Base-by-base conservation (phyloP, 1,284 basidiomycete genomes). In the Moesziomyces globuligerus region DNA sequence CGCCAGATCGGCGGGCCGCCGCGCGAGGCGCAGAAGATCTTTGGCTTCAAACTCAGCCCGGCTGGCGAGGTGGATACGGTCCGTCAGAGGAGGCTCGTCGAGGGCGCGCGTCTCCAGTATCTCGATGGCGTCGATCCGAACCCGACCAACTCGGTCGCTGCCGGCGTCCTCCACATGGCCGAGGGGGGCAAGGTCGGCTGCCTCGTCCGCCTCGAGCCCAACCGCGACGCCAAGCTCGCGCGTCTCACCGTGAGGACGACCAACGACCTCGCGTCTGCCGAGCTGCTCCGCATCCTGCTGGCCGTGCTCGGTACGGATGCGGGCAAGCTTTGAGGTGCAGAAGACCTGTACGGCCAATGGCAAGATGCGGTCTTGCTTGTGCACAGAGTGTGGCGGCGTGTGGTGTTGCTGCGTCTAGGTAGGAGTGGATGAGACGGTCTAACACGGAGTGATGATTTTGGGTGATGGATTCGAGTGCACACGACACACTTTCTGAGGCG, bases 211-310 rank as follows among this genome's bases (percentile, higher is more conserved):
- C 82, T 97, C 43, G 96, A 99, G 83, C 96, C 96, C 1, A 98
- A 98, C 84, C 87, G 88, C 53, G 92, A 94, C 62, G 94, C 94
- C 17, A 95, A 95, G 87, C 86, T 98, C 44, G 96, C 93, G 83
- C 90, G 96, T 49, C 82, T 98, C 61, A 99, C 96, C 8, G 87
- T 98, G 41, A 88, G 96, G 76, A 95, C 94, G 78, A 98, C 96
- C 2, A 97, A 95, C 55, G 94, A 95, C 82, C 87, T 90, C 32
- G 93, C 96, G 9, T 93, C 94, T 36, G 83, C 85, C 2, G 91
- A 94, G 83, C 87, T 94, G 43, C 87, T 93, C 26, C 43, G 70
- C 46, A 43, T 75, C 8, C 23, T 80, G 44, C 36, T 57, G 46
- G 45, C 68, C 6, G 74, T 60, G 17, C 43, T 78, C 24, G 61